Evolutionary conservation across 306 rosid genomes (phyloP), one percentile per base, ranked within the genome.

Genomic region (Sindora glabra): DNA sequence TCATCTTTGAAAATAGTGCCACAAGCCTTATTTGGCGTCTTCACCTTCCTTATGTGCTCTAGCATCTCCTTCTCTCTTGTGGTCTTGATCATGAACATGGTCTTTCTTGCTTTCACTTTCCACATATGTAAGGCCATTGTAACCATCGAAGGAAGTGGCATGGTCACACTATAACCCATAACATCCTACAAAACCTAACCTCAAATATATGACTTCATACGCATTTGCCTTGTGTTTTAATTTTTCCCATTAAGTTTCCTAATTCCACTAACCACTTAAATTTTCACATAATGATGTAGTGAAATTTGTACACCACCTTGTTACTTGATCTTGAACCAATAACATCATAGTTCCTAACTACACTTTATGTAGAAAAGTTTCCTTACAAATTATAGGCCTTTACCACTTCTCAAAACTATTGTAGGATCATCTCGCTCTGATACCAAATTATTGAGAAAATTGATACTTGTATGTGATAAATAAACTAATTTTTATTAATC

Each of bases 1-100:
- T 45, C n/a, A 21, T 46, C 27, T 62, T 62, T 45, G 68, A 48
- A 38, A n/a, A n/a, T 33, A 6, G 48, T 48, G 68, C 27, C 41
- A 40, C 52, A 16, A 22, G 50, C 40, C 3, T 53, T 26, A 41
- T 30, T 32, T 26, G 19, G 59, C 39, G 40, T 26, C 10, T n/a
- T 49, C 6, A 9, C 60, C 14, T 49, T 29, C 12, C 27, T n/a
- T n/a, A 38, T 64, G 33, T 30, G 7, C 6, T 41, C 55, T 19
- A 5, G 9, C 10, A 40, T 53, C 49, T 42, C 21, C 5, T 41
- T 22, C 40, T 66, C 38, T 7, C 54, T 23, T n/a, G 52, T 45
- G 3, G 41, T 66, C 9, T 32, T 49, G 16, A 32, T 46, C 6
- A 25, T 39, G 21, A 57, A 36, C 41, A 59, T 14, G 1, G 15